Conservation (phyloP, 2,329 filamentous ascomycete species). For the Beauveria bassiana region DNA sequence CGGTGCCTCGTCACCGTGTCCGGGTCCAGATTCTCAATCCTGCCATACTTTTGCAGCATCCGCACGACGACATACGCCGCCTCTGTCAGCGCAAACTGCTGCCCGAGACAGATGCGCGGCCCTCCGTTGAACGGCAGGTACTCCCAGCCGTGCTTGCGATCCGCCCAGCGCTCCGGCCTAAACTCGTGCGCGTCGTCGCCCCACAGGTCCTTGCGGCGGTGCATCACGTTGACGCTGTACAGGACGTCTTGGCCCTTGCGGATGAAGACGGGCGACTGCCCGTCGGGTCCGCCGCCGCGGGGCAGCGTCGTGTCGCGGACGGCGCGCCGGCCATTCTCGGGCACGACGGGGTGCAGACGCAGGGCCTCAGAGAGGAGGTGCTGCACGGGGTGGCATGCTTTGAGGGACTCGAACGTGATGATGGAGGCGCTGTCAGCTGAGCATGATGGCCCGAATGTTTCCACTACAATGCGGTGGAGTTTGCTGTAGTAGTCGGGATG, state of each 20-base stretch:
- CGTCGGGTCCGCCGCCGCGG: constrained; percentile 26
- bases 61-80: background rate
- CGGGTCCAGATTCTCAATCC: background rate
- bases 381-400: constrained; percentile 3
- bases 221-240: constrained; percentile 21
- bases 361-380: constrained; percentile 19
- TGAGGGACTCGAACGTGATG: constrained; percentile 6
- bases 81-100: constrained; percentile 7
- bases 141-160: constrained; percentile 21
- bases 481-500: background rate
- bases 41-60: background rate
- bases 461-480: background rate
- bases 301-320: constrained; percentile 26
- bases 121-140: constrained; percentile 18
- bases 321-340: constrained; percentile 26
- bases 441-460: background rate
- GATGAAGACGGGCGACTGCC: constrained; percentile 24
- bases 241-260: constrained; percentile 19
- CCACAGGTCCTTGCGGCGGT: constrained; percentile 27
- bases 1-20: background rate
- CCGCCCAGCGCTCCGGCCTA: constrained; percentile 29
- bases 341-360: constrained; percentile 27
- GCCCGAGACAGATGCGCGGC: constrained; percentile 24
- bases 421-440: background rate
- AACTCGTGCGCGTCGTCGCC: constrained; percentile 28